A percentile compares a stretch with the other conserved stretches of the same genome.
Evolutionary conservation across 768 basidiomycete genomes (phyloP).

Genomic region (Psilocybe sp.): DNA sequence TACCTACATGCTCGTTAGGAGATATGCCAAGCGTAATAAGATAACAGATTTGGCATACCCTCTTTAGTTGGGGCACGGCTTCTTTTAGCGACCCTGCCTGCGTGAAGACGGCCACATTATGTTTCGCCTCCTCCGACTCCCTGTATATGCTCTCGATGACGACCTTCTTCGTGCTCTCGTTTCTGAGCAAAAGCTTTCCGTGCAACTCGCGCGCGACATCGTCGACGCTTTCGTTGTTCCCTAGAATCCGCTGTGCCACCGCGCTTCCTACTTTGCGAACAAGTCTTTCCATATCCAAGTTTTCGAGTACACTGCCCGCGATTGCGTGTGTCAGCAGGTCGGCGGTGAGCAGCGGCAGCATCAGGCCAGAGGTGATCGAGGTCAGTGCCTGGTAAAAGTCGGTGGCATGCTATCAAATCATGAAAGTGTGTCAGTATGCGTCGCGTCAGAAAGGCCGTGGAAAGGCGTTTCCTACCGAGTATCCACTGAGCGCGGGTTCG

Average conservation of each 20-base stretch:
- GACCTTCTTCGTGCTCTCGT: slow-evolving; percentile 96
- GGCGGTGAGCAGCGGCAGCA: slow-evolving; percentile 95
- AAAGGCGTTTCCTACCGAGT: slow-evolving; percentile 55
- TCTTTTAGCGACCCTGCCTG: slow-evolving; percentile 66
- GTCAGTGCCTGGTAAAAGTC: slow-evolving; percentile 95
- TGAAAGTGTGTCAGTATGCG: background rate
- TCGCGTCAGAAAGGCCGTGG: background rate
- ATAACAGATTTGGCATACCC: slow-evolving; percentile 45
- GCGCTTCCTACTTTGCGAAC: slow-evolving; percentile 93
- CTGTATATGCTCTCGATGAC: slow-evolving; percentile 96
- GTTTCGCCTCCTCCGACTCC: slow-evolving; percentile 81
- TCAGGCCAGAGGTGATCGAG: slow-evolving; percentile 89
- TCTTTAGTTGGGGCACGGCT: slow-evolving; percentile 75
- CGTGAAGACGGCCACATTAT: slow-evolving; percentile 87
- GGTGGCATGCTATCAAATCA: slow-evolving; percentile 64
- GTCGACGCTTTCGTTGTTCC: slow-evolving; percentile 93
- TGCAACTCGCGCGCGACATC: slow-evolving; percentile 95
- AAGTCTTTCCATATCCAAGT: slow-evolving; percentile 96
- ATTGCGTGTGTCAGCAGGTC: slow-evolving; percentile 94
- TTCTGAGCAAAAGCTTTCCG: slow-evolving; percentile 84
- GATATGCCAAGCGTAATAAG: slow-evolving; percentile 4
- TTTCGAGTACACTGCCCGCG: slow-evolving; percentile 94
- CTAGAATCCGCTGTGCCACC: slow-evolving; percentile 88
- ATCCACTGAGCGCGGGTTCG: slow-evolving; percentile 92
- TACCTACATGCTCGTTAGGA: slow-evolving; percentile 53